Evolutionary conservation across 805 yeast genomes (phyloP).

Genomic region (Kuraishia floccosa): DNA sequence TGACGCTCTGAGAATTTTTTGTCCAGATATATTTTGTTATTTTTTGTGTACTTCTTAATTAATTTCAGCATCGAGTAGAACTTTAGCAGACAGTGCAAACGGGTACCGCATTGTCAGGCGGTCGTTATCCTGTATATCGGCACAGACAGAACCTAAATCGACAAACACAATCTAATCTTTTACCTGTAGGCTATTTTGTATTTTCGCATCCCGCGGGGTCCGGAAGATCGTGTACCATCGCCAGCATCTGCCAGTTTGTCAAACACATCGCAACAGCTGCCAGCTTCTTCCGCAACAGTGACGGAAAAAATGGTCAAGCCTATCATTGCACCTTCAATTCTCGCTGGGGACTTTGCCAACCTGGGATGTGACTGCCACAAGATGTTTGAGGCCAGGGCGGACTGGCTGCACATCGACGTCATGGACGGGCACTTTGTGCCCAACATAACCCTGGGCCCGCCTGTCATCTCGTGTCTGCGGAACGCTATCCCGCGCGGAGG

Average conservation of each 20-base stretch:
- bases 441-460: slow-evolving; percentile 89
- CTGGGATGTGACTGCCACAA: slow-evolving; percentile 80
- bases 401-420: slow-evolving; percentile 96
- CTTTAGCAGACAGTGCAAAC: too few relatives aligned
- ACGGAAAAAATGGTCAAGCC: slow-evolving; percentile 50
- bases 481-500: slow-evolving; percentile 59
- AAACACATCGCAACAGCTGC: too few relatives aligned
- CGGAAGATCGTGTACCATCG: too few relatives aligned
- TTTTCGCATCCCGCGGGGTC: too few relatives aligned
- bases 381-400: slow-evolving; percentile 73
- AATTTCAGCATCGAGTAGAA: too few relatives aligned
- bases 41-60: slow-evolving; percentile 1
- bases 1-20: slow-evolving; percentile 13
- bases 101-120: background rate
- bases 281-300: too few relatives aligned
- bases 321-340: slow-evolving; percentile 87
- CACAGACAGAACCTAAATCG: background rate
- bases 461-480: slow-evolving; percentile 71
- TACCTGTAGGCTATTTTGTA: too few relatives aligned
- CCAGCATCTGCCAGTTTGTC: too few relatives aligned
- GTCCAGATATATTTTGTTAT: slow-evolving; percentile 1
- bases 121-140: background rate
- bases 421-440: slow-evolving; percentile 99
- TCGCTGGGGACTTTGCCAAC: slow-evolving; percentile 86
- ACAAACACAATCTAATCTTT: too few relatives aligned